A percentile compares a stretch with the other conserved stretches of the same genome.
Conservation (phyloP, 225 moss, liverwort and hornwort genomes). For the Pseudoscleropodium purum region DNA sequence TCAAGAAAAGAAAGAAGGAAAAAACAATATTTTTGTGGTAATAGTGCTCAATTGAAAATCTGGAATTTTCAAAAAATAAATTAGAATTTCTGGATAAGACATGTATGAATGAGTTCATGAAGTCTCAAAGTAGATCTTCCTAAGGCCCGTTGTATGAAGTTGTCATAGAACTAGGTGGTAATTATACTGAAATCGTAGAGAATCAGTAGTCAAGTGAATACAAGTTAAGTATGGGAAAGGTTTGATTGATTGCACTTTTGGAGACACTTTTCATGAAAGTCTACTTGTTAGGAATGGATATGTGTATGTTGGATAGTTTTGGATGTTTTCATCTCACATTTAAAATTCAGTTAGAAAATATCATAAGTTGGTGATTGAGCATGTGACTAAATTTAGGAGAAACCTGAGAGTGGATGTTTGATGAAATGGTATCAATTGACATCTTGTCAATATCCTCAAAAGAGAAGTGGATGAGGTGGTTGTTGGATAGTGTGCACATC, state of each 20-base stretch:
- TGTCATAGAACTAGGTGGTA: too few species aligned
- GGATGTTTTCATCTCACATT: not conserved
- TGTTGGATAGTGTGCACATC: conserved; percentile 44
- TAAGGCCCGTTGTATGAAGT: too few species aligned
- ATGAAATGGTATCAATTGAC: conserved; percentile 29
- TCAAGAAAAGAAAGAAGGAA: accelerated
- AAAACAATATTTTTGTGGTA: not conserved
- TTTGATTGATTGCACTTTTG: not conserved
- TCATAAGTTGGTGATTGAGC: not conserved
- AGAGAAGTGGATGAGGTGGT: conserved; percentile 29
- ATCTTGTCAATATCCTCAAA: conserved; percentile 49
- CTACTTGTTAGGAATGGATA: accelerated
- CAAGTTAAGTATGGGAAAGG: accelerated
- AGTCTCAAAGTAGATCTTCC: not conserved
- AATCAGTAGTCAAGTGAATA: accelerated
- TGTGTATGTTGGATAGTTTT: accelerated
- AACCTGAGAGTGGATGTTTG: conserved; percentile 28
- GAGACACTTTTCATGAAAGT: not conserved
- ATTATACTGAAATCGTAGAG: accelerated
- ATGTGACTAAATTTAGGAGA: not conserved
- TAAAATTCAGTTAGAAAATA: not conserved
- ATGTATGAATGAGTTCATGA: not conserved
- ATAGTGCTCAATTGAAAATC: not conserved
- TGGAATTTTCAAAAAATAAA: not conserved
- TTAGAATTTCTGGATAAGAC: not conserved